phyloP scores from a whole-genome alignment of 495 filamentous ascomycete genomes.

The Penicillium crystallinum region DNA sequence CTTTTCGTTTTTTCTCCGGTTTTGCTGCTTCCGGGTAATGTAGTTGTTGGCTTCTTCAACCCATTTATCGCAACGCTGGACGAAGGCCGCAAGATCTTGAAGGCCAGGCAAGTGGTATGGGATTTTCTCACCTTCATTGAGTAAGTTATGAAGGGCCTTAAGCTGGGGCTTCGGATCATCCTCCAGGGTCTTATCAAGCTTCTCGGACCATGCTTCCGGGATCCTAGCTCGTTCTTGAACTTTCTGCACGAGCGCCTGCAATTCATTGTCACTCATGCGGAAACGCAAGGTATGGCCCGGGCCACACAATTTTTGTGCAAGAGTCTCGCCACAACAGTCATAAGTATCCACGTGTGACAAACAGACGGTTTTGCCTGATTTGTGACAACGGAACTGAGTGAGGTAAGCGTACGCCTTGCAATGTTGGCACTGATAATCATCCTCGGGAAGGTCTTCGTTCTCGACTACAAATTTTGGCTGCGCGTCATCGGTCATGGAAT shows the following conservation, averaged over 20 bases:
- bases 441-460: slow-evolving; percentile 74
- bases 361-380: slow-evolving; percentile 71
- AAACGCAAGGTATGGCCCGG: slow-evolving; percentile 64
- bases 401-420: slow-evolving; percentile 93
- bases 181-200: slow-evolving; percentile 76
- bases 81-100: slow-evolving; percentile 76
- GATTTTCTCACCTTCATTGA: slow-evolving; percentile 95
- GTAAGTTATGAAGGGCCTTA: slow-evolving; percentile 75
- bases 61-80: slow-evolving; percentile 95
- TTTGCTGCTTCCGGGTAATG: slow-evolving; percentile 96
- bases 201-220: slow-evolving; percentile 87
- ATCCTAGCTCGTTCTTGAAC: slow-evolving; percentile 80
- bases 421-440: slow-evolving; percentile 82
- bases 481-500: slow-evolving; percentile 29
- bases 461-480: slow-evolving; percentile 48
- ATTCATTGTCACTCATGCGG: slow-evolving; percentile 66
- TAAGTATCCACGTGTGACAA: slow-evolving; percentile 69
- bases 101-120: slow-evolving; percentile 87
- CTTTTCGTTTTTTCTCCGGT: slow-evolving; percentile 94
- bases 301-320: slow-evolving; percentile 55
- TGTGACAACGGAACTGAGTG: slow-evolving; percentile 80
- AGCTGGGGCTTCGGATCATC: slow-evolving; percentile 78
- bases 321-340: slow-evolving; percentile 68
- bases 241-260: slow-evolving; percentile 63
- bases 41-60: slow-evolving; percentile 96